A percentile compares a stretch with the other conserved stretches of the same genome.
phyloP scores from a whole-genome alignment of 1,284 basidiomycete genomes.

The Ganoderma boninense region DNA sequence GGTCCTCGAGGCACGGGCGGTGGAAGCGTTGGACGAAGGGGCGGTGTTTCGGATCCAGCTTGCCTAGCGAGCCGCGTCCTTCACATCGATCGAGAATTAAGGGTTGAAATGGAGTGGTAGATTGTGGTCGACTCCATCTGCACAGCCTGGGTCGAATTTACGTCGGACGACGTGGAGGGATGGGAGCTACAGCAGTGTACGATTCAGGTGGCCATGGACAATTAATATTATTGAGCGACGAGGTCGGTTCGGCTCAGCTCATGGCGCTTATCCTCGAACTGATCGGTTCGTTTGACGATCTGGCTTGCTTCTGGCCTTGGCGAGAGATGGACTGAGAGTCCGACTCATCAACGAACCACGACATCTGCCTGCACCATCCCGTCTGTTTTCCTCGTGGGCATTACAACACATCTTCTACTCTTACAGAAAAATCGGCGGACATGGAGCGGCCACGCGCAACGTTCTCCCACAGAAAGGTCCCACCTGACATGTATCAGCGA shows the following conservation, averaged over 20 bases:
- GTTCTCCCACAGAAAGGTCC: slow-evolving; percentile 4
- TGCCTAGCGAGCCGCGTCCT: not conserved
- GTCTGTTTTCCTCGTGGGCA: not conserved
- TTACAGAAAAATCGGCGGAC: not conserved
- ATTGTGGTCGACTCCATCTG: not conserved
- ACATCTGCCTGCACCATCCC: not conserved
- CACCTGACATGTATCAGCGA: slow-evolving; percentile 8
- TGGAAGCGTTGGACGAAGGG: slow-evolving; percentile 1
- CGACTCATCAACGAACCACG: not conserved
- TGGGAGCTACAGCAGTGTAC: not conserved
- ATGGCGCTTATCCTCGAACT: not conserved
- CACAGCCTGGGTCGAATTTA: not conserved
- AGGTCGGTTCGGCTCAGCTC: not conserved
- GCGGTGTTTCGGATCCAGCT: not conserved
- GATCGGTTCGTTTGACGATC: not conserved
- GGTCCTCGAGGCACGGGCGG: slow-evolving; percentile 8
- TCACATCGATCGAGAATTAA: not conserved
- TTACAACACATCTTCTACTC: not conserved
- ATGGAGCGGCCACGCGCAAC: not conserved
- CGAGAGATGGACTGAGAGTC: not conserved
- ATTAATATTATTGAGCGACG: too few species aligned
- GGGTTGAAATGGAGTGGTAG: not conserved
- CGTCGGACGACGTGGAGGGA: not conserved
- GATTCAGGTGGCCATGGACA: too few species aligned
- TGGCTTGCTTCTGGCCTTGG: too few species aligned